Percentiles rank a stretch among this genome's conserved stretches.
Evolutionary conservation across 1,284 basidiomycete genomes (phyloP).

Genomic region (Gomphus bonarii): DNA sequence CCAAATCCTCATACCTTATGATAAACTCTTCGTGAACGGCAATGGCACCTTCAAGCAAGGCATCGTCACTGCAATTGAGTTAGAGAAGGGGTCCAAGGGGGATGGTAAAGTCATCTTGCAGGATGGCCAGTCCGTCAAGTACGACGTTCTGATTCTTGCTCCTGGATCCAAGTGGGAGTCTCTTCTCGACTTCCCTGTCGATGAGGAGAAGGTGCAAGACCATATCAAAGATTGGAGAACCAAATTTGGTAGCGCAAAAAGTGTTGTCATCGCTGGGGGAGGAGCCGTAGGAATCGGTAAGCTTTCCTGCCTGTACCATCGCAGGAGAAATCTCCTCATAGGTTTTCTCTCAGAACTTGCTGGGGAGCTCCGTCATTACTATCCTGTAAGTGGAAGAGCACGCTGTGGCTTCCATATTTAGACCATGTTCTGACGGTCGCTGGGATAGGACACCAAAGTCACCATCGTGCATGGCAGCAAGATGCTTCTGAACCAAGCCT

Average conservation of each 20-base stretch:
- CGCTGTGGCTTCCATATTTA: background rate
- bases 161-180: slow-evolving; percentile 46
- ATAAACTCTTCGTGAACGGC: slow-evolving; percentile 35
- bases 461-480: slow-evolving; percentile 50
- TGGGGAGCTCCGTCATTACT: slow-evolving; percentile 46
- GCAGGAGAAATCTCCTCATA: background rate
- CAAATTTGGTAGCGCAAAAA: slow-evolving; percentile 35
- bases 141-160: slow-evolving; percentile 45
- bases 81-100: slow-evolving; percentile 23
- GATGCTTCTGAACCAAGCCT: slow-evolving; percentile 44
- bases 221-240: slow-evolving; percentile 33
- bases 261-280: slow-evolving; percentile 49
- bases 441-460: slow-evolving; percentile 40
- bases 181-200: slow-evolving; percentile 35
- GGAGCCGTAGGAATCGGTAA: slow-evolving; percentile 51
- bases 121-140: slow-evolving; percentile 37
- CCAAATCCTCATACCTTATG: slow-evolving; percentile 30
- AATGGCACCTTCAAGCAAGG: slow-evolving; percentile 37
- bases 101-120: slow-evolving; percentile 36
- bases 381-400: slow-evolving; percentile 28
- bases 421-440: background rate
- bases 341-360: slow-evolving; percentile 22
- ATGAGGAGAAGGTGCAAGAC: slow-evolving; percentile 27
- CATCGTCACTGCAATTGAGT: slow-evolving; percentile 32
- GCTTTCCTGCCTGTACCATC: slow-evolving; percentile 10